A percentile compares a stretch with the other conserved stretches of the same genome.
Evolutionary conservation across 768 basidiomycete species (phyloP).

Genomic region (Russula earlei): DNA sequence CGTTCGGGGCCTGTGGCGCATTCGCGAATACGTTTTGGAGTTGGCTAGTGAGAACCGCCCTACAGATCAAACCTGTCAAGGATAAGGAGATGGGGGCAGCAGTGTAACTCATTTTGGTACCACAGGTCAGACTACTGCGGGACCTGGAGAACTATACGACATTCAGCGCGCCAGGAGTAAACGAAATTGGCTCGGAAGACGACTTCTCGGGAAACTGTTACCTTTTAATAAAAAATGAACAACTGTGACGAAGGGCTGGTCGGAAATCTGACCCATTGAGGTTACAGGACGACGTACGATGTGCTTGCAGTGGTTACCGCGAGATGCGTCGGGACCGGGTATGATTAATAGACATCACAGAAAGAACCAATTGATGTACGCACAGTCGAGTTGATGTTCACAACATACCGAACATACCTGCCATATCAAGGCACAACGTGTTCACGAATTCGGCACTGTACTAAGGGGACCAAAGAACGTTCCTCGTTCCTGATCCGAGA

Average conservation of each 20-base stretch:
- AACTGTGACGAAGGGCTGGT: conserved; percentile 33
- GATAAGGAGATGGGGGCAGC: neutral
- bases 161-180: neutral
- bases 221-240: conserved; percentile 66
- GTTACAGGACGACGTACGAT: conserved; percentile 38
- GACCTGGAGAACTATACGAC: conserved; percentile 17
- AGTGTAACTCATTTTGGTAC: conserved; percentile 17
- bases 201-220: conserved; percentile 15
- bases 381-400: conserved; percentile 60
- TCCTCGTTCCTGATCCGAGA: conserved; percentile 77
- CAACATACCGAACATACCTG: conserved; percentile 72
- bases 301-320: conserved; percentile 81
- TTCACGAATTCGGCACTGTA: no score
- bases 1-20: conserved; percentile 60
- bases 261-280: neutral
- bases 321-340: conserved; percentile 57
- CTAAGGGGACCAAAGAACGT: conserved; percentile 47
- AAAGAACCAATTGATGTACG: conserved; percentile 19
- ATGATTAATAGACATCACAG: neutral
- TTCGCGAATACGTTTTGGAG: conserved; percentile 54
- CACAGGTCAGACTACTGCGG: conserved; percentile 16
- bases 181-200: no score
- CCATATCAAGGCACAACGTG: conserved; percentile 16
- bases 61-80: conserved; percentile 22
- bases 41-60: conserved; percentile 59